phyloP scores from a whole-genome alignment of 2,329 filamentous ascomycete genomes.

The Fusarium mexicanum region DNA sequence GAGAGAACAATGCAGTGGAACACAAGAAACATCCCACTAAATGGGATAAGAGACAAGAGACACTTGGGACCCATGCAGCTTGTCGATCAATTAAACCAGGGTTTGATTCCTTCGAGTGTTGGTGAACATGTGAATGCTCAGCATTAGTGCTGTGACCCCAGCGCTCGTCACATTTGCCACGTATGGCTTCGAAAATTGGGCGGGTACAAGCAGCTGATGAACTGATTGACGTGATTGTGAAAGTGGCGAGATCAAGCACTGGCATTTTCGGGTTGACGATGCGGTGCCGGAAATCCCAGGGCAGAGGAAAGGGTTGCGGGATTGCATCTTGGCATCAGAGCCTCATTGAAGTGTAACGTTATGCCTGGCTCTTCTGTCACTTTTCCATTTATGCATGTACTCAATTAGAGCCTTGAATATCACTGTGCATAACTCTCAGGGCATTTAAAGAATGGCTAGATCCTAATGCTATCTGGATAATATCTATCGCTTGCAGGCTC shows the following conservation, averaged over 20 bases:
- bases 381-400: fast-evolving
- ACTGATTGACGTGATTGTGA: background rate
- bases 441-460: fast-evolving
- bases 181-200: background rate
- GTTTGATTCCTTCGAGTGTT: background rate
- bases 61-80: background rate
- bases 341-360: fast-evolving
- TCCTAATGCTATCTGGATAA: background rate
- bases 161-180: background rate
- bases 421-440: fast-evolving
- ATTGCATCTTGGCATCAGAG: background rate
- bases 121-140: background rate
- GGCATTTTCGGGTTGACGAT: background rate
- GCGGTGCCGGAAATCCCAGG: too few species aligned
- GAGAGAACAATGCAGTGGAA: background rate
- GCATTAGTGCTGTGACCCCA: background rate
- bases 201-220: fast-evolving
- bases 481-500: fast-evolving
- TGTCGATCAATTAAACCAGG: background rate
- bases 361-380: background rate
- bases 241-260: background rate
- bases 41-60: background rate
- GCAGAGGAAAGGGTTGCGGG: background rate
- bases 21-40: background rate
- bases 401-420: fast-evolving